Evolutionary conservation across 1,139 yeast genomes (phyloP), one percentile per base, ranked within the genome.

Genomic region (Pichia sp.): DNA sequence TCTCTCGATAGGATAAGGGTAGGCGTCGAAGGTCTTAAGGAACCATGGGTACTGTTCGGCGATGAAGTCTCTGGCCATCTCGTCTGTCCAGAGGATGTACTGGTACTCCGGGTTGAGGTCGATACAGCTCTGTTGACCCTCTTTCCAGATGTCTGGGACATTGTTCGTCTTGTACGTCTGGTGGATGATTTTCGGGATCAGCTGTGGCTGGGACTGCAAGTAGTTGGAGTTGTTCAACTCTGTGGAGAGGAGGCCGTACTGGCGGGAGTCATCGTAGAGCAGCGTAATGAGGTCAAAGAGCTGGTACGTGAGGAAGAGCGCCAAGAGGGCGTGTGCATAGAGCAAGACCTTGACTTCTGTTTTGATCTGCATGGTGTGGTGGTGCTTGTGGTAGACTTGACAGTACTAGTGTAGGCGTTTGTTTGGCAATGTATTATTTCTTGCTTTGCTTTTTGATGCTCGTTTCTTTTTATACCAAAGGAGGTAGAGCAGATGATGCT

Each of bases 61-160:
- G 59, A 91, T 88, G 66, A 91, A 92, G 50, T 86, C 84, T 55
- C 90, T 76, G 20, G 96, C 81, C 84, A 79, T 83, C 52, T 81
- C 85, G 69, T 92, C 97, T 8, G 97, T 91, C 98, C 98, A 91
- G 48, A 88, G 70, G 50, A 86, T 87, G 72, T 90, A 90, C 69
- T 88, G 82, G 71, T 88, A 91, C 69, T 90, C 96, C 2, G 93
- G 93, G 69, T 92, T 95, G 57, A 85, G 71, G 59, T 85, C 86
- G 52, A 81, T 77, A 69, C 96, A 89, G 27, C 81, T 80, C 65
- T 82, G 78, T 67, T 88, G 96, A 29, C 96, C 91, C 2, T 78
- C 78, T 61, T 74, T 73, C 98, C 98, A 91, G 55, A 80, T 75
- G 49, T 83, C 89, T 2, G 97, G 98, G 31, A 91, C 80, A 30